Conservation (phyloP, 192 early-diverging fungal genomes). For the Umbelopsis ramanniana region DNA sequence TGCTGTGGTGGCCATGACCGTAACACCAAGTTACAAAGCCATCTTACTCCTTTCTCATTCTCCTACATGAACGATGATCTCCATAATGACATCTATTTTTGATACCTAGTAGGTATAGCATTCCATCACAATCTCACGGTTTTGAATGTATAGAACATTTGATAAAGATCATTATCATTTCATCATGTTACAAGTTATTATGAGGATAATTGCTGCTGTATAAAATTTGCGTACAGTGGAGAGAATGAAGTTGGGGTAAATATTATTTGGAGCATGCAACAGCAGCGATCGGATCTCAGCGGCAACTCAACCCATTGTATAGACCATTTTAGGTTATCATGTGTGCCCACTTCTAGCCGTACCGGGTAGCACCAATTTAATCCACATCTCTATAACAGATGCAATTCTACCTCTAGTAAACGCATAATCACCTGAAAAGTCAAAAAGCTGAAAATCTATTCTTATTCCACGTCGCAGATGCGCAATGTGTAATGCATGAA, state of each 20-base stretch:
- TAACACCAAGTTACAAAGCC: slow-evolving; percentile 12
- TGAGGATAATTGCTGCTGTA: not conserved
- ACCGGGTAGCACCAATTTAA: not conserved
- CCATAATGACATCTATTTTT: slow-evolving; percentile 1
- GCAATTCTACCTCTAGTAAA: not conserved
- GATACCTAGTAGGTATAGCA: not conserved
- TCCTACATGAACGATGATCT: not conserved
- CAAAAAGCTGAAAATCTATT: not conserved
- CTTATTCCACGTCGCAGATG: not conserved
- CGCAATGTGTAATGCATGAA: not conserved
- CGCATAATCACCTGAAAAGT: slow-evolving; percentile 7
- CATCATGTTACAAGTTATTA: not conserved
- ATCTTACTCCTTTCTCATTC: slow-evolving; percentile 19
- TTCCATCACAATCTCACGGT: no score
- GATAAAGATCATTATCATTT: not conserved
- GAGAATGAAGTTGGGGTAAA: not conserved
- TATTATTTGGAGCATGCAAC: not conserved
- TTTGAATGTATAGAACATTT: no score
- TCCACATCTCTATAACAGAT: slow-evolving; percentile 12
- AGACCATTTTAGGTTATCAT: not conserved
- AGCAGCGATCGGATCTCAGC: not conserved
- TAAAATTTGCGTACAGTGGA: not conserved
- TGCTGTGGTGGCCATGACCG: slow-evolving; percentile 1
- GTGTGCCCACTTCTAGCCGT: not conserved
- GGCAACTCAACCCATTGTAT: slow-evolving; percentile 7